These are phyloP conservation scores for Fomes fomentarius DNA, from an alignment of 1,284 basidiomycete species.

Conservation along the genomic window DNA sequence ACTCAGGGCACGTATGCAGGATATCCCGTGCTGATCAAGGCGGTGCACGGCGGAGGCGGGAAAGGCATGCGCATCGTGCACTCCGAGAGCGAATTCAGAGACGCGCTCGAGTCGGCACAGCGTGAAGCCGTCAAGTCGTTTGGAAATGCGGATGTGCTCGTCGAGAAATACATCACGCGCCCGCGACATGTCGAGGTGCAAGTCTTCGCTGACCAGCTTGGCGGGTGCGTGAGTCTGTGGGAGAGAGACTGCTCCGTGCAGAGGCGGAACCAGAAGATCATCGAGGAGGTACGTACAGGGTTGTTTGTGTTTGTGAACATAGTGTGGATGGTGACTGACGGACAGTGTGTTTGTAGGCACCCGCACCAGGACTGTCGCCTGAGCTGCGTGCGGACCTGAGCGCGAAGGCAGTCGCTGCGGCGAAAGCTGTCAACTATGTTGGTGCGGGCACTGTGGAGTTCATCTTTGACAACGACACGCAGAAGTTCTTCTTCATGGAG, in stretches of 20 bases:
- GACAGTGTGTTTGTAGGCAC: constrained; percentile 55
- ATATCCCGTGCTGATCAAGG: constrained; percentile 95
- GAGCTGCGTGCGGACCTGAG: constrained; percentile 82
- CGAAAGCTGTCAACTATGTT: constrained; percentile 88
- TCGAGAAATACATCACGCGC: constrained; percentile 86
- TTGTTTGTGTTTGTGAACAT: not conserved
- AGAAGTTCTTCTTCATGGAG: constrained; percentile 92
- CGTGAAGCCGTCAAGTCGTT: constrained; percentile 88
- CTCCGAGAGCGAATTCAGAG: constrained; percentile 65
- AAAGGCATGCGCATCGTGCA: constrained; percentile 95
- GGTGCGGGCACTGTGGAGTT: constrained; percentile 95
- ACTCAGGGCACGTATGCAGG: constrained; percentile 39
- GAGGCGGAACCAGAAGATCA: constrained; percentile 93
- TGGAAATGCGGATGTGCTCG: constrained; percentile 82
- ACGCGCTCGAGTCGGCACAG: constrained; percentile 83
- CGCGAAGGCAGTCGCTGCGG: constrained; percentile 88
- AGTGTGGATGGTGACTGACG: not conserved
- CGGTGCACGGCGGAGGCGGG: constrained; percentile 95
- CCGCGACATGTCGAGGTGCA: constrained; percentile 91
- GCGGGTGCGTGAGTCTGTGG: constrained; percentile 86
- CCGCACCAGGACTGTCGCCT: constrained; percentile 83
- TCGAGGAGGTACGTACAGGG: constrained; percentile 84
- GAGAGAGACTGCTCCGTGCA: constrained; percentile 96
- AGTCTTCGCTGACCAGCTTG: constrained; percentile 82
- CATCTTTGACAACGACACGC: constrained; percentile 88